Evolutionary conservation across 148 eudicot species (phyloP).

Genomic region (Rhododendron kiyosumense): DNA sequence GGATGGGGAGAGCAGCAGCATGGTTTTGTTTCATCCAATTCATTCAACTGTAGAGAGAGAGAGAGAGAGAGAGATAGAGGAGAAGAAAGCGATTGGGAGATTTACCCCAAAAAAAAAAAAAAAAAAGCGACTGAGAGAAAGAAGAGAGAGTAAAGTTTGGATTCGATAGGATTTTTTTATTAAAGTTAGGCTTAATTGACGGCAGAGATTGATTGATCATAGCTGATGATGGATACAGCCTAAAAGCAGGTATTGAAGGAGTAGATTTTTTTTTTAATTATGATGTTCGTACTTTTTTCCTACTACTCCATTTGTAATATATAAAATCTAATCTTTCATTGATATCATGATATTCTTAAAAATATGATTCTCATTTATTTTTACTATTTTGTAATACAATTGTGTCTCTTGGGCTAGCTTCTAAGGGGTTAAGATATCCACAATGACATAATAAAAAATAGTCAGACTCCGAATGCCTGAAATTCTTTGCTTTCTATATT

Average conservation of each 20-base stretch:
- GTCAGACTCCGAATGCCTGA: too few relatives aligned
- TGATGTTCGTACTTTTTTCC: too few relatives aligned
- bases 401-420: too few relatives aligned
- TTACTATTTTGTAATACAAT: too few relatives aligned
- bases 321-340: too few relatives aligned
- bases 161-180: neutral
- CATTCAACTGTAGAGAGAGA: neutral
- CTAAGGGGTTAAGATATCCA: too few relatives aligned
- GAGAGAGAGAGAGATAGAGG: neutral
- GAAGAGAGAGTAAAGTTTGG: neutral
- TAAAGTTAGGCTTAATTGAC: neutral
- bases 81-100: neutral
- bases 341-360: too few relatives aligned
- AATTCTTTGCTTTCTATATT: too few relatives aligned
- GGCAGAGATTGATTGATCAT: neutral
- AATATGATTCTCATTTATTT: too few relatives aligned
- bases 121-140: neutral
- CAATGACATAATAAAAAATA: too few relatives aligned
- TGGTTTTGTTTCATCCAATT: neutral
- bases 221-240: neutral
- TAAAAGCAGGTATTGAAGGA: neutral
- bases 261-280: neutral
- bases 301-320: too few relatives aligned
- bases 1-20: conserved; percentile 45
- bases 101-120: too few relatives aligned